Evolutionary conservation across 208 protist genomes (phyloP), one percentile per base, ranked within the genome.

Genomic region (Acanthamoeba lenticulata): DNA sequence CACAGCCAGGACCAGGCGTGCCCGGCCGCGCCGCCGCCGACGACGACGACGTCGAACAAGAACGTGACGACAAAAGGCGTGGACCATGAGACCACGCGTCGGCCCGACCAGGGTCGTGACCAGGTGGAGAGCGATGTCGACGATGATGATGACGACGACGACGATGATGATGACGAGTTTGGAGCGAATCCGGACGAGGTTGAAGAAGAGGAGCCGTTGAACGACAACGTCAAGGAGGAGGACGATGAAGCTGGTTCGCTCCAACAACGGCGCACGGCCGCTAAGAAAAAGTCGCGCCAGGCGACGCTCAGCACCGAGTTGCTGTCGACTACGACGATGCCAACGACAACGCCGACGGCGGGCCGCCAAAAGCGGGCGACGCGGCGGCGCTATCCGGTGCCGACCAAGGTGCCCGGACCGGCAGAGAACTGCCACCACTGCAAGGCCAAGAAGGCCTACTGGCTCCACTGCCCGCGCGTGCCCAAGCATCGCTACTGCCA

Each of bases 361-460:
- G 49, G 19, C 49, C 49, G 19, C 49, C 9, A 9, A 67, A 44
- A 44, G 65, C 6, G 36, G 15, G 57, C 24, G 40, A 85, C n/a
- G 74, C 4, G 44, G n/a, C 24, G 27, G 24, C 42, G 24, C 40
- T 85, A 85, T 55, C 74, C 74, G n/a, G 74, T 57, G 44, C 74
- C 74, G 15, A 85, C 74, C 0, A 85, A 85, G 74, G 19, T 15
- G 44, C 74, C 74, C 44, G 11, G 29, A 17, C 47, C 74, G 44
- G 42, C 74, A 9, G 74, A 45, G 42, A 85, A 85, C 44, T 85
- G 74, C 44, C 74, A 85, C 17, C 74, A 85, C 74, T 85, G 74
- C 74, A 85, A 85, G 74, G 74, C 36, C 74, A 85, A 55, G 74
- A 85, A 85, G 74, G 74, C 47, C 27, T 85, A 55, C 44, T 85